Evolutionary conservation across 2,329 filamentous ascomycete species (phyloP), one percentile per base, ranked within the genome.

Genomic region (Pestalotiopsis sp.): DNA sequence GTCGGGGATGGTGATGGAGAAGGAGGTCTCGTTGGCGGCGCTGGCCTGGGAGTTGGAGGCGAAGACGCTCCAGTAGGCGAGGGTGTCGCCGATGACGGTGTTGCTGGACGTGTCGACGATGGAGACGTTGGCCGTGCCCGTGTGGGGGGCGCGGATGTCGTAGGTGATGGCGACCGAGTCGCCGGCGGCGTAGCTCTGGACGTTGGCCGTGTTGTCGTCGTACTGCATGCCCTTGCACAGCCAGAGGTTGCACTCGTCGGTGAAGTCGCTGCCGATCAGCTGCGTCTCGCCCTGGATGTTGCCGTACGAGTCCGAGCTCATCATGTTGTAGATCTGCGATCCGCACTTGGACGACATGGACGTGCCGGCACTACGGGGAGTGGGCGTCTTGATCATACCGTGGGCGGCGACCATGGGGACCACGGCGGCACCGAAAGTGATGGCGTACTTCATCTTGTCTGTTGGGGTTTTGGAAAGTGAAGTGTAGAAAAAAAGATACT

Each of bases 161-260:
- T 86, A 82, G 41, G 71, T 78, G 71, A 87, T 73, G 64, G 69
- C 66, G 38, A 88, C 78, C 45, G 76, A 77, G 76, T 87, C 38
- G 69, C 85, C 85, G n/a, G 82, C 76, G 20, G 81, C 84, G 81
- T 83, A 89, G 57, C 77, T 80, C 71, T 86, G 82, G 63, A 89
- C 80, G 72, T 86, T 86, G 68, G 66, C 65, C 70, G 77, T 84
- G 80, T 87, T 87, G 79, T 90, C 88, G 60, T 74, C 82, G 77
- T 84, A 87, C 75, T 88, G 84, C 79, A 85, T 85, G 70, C 87
- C 87, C 79, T 88, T 88, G 85, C 86, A 88, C 62, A 86, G 82
- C 82, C 82, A 87, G 74, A 87, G 79, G 73, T 86, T 79, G 77
- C 86, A 88, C 49, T 78, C 75, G 60, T 80, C 79, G 67, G 85